A percentile compares a stretch with the other conserved stretches of the same genome.
phyloP scores from a whole-genome alignment of 1,284 basidiomycete species.

The Spongispora temasekensis region DNA sequence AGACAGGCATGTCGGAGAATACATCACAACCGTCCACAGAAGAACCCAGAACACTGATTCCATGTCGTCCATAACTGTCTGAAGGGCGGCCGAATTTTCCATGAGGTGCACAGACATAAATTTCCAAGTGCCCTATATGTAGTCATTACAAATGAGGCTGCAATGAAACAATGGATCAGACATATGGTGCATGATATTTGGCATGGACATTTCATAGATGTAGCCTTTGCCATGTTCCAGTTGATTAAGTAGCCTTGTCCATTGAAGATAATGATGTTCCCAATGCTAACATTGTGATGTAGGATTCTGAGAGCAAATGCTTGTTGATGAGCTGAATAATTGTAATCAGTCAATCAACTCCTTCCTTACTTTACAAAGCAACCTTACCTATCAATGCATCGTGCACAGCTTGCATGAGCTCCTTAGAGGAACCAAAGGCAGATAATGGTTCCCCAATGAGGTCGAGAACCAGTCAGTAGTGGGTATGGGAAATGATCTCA shows the following conservation, averaged over 20 bases:
- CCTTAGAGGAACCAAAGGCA: not conserved
- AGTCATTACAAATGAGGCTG: not conserved
- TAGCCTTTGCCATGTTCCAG: not conserved
- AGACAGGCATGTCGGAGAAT: not conserved
- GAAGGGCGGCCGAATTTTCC: not conserved
- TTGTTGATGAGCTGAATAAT: not conserved
- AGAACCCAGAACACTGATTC: not conserved
- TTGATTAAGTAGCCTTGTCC: not conserved
- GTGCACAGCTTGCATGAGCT: not conserved
- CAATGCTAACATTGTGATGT: not conserved
- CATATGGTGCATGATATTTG: not conserved
- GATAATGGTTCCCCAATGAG: not conserved
- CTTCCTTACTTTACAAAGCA: not conserved
- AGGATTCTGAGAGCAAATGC: not conserved
- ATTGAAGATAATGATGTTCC: not conserved
- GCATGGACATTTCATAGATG: not conserved
- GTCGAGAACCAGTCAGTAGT: not conserved
- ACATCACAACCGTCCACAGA: not conserved
- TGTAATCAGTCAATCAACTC: not conserved
- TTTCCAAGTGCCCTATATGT: not conserved
- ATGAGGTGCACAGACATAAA: not conserved
- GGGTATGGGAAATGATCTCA: not conserved
- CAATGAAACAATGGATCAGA: not conserved
- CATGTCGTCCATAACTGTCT: not conserved
- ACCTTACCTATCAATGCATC: not conserved